phyloP scores from a whole-genome alignment of 345 rosid genomes.

The Syzygium aqueum region DNA sequence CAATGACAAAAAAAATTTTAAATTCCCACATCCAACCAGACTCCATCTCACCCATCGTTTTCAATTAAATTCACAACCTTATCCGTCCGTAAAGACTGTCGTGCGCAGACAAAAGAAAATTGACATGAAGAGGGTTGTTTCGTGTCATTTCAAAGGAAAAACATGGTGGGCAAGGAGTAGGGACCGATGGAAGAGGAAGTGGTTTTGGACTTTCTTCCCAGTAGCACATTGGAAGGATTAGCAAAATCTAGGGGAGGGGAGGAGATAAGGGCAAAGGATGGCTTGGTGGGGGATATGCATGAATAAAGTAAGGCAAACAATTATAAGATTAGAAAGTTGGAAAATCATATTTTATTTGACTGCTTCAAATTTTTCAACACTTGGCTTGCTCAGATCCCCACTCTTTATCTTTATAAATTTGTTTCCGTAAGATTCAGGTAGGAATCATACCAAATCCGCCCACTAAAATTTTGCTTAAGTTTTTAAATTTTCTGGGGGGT shows the following conservation, averaged over 20 bases:
- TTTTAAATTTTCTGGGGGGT: background rate
- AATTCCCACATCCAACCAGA: background rate
- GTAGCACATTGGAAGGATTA: background rate
- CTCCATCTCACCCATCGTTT: background rate
- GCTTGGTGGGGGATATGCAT: background rate
- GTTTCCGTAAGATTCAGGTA: background rate
- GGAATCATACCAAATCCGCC: background rate
- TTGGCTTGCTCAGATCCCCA: background rate
- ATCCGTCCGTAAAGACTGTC: background rate
- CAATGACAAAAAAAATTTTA: background rate
- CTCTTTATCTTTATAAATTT: background rate
- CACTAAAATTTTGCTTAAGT: background rate
- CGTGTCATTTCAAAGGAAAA: background rate
- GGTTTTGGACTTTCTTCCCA: background rate
- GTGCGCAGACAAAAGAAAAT: background rate
- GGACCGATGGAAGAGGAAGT: background rate
- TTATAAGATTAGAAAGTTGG: background rate
- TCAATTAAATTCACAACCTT: background rate
- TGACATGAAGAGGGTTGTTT: background rate
- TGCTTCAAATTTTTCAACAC: background rate
- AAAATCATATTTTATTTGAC: background rate
- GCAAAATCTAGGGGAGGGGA: background rate
- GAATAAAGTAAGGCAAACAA: background rate
- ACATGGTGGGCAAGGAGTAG: background rate
- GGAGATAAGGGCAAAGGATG: background rate